Conservation (phyloP, 768 basidiomycete species). For the Termitomyces sp. region DNA sequence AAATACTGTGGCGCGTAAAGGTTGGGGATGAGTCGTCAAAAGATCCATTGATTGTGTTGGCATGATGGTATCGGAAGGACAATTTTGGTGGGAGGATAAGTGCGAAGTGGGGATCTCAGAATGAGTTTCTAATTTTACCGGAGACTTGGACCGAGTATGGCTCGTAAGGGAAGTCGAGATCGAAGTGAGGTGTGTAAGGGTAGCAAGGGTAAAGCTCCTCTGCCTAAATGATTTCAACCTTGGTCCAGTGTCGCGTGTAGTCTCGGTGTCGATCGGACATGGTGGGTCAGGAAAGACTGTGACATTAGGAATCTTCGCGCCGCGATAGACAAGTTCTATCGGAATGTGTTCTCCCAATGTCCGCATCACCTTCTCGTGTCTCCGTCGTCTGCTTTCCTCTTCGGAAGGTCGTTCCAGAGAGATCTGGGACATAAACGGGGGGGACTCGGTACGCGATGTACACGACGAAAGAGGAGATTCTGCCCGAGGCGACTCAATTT, state of each 20-base stretch:
- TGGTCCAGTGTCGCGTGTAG: neutral
- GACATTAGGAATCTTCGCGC: slow-evolving; percentile 6
- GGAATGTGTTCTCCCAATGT: slow-evolving; percentile 18
- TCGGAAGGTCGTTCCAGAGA: slow-evolving; percentile 11
- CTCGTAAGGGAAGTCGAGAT: neutral
- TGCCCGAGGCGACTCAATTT: slow-evolving; percentile 10
- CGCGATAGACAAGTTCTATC: slow-evolving; percentile 14
- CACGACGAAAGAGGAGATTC: slow-evolving; percentile 4
- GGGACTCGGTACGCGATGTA: neutral
- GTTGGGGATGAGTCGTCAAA: neutral
- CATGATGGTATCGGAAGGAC: neutral
- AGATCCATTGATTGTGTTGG: neutral
- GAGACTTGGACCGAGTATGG: slow-evolving; percentile 12
- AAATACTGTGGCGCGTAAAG: neutral
- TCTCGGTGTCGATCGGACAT: neutral
- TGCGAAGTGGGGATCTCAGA: neutral
- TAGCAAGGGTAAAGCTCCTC: slow-evolving; percentile 12
- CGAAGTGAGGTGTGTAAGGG: slow-evolving; percentile 10
- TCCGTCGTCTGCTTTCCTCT: slow-evolving; percentile 12
- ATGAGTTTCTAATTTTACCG: neutral
- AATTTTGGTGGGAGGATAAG: neutral
- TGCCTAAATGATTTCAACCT: neutral
- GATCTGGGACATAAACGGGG: neutral
- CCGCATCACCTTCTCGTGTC: slow-evolving; percentile 16
- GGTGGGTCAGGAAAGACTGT: slow-evolving; percentile 12